These are phyloP conservation scores for Picea sitchensis DNA, from an alignment of 75 land plant species.

Conservation along the genomic window DNA sequence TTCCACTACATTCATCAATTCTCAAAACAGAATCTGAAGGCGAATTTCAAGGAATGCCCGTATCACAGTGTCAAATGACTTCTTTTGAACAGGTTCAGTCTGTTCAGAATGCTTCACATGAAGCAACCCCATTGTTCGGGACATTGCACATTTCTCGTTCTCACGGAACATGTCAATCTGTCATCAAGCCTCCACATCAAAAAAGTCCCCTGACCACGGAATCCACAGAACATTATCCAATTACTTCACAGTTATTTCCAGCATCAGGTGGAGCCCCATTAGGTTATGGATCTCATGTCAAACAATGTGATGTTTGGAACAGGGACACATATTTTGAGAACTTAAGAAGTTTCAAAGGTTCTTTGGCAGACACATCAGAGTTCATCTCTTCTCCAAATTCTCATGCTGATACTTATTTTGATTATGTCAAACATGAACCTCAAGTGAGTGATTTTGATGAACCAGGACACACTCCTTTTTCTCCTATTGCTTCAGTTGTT, in stretches of 20 bases:
- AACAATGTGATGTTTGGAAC: neutral
- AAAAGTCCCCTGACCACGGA: neutral
- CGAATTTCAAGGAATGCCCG: slow-evolving; percentile 3
- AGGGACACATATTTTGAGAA: neutral
- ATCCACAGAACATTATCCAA: slow-evolving; percentile 13
- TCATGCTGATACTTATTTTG: too few relatives aligned
- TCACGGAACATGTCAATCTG: neutral
- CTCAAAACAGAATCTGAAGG: neutral
- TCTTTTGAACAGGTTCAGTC: neutral
- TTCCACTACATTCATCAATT: neutral
- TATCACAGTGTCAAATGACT: neutral
- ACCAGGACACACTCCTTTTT: neutral
- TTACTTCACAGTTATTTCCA: slow-evolving; percentile 23
- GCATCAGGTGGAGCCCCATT: neutral
- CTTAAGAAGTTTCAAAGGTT: neutral
- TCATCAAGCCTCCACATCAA: slow-evolving; percentile 17
- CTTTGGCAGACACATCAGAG: neutral
- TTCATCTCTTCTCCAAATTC: neutral
- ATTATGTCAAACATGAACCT: neutral
- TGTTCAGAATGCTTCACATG: neutral
- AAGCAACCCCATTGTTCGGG: neutral
- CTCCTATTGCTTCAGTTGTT: neutral
- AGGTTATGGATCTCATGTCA: neutral
- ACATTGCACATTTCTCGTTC: neutral
- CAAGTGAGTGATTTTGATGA: neutral